Evolutionary conservation across 495 filamentous ascomycete species (phyloP).

Genomic region (Trichoderma reesei): DNA sequence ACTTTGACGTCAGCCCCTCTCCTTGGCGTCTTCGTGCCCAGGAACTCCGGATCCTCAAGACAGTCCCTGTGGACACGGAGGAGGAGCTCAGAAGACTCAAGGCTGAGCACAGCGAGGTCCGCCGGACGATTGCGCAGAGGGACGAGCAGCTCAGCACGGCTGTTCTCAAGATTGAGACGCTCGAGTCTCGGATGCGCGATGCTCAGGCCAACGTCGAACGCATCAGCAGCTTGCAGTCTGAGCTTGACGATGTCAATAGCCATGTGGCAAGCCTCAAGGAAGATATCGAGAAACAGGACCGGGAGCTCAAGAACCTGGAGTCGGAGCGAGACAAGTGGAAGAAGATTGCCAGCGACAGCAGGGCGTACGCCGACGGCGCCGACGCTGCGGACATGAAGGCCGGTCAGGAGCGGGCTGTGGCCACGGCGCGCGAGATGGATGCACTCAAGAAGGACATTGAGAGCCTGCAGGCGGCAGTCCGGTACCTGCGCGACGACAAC

Average conservation of each 20-base stretch:
- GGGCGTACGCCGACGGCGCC: constrained; percentile 43
- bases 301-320: constrained; percentile 48
- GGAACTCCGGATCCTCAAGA: constrained; percentile 68
- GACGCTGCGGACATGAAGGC: constrained; percentile 40
- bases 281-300: constrained; percentile 50
- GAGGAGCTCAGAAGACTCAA: constrained; percentile 65
- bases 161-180: constrained; percentile 81
- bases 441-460: constrained; percentile 58
- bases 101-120: constrained; percentile 59
- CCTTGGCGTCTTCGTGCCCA: constrained; percentile 81
- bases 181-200: constrained; percentile 73
- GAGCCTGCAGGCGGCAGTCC: constrained; percentile 63
- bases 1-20: constrained; percentile 63
- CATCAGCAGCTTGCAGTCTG: constrained; percentile 54
- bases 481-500: constrained; percentile 70
- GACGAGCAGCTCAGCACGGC: constrained; percentile 63
- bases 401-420: constrained; percentile 49
- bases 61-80: constrained; percentile 68
- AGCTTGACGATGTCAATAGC: constrained; percentile 46
- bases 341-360: constrained; percentile 58
- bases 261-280: constrained; percentile 52
- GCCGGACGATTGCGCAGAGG: constrained; percentile 51
- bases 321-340: constrained; percentile 65
- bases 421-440: constrained; percentile 67
- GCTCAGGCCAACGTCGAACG: constrained; percentile 56